phyloP scores from a whole-genome alignment of 495 filamentous ascomycete genomes.

The Neurospora intermedia region DNA sequence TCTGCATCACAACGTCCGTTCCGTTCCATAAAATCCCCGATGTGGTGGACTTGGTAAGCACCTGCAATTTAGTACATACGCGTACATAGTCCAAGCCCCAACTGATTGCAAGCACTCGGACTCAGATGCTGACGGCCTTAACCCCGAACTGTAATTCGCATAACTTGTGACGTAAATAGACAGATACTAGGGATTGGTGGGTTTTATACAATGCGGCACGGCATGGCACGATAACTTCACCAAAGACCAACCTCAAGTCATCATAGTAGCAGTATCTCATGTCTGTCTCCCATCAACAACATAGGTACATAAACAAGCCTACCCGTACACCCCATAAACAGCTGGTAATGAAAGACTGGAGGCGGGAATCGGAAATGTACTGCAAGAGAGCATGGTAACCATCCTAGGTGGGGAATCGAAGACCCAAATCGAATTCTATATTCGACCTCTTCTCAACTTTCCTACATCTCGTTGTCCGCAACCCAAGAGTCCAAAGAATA shows the following conservation, averaged over 20 bases:
- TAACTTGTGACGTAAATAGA: neutral
- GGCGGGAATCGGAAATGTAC: too few relatives aligned
- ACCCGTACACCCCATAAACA: neutral
- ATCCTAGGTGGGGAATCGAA: neutral
- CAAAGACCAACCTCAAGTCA: neutral
- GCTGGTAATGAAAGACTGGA: too few relatives aligned
- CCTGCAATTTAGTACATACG: neutral
- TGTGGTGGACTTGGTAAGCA: neutral
- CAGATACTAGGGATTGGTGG: neutral
- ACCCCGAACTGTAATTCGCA: neutral
- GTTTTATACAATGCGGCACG: neutral
- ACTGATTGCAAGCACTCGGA: neutral
- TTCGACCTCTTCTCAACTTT: neutral
- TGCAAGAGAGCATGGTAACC: too few relatives aligned
- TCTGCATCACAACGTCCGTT: neutral
- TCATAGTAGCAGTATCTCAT: neutral
- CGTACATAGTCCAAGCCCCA: neutral
- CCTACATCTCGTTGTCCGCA: neutral
- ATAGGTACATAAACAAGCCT: neutral
- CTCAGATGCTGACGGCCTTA: neutral
- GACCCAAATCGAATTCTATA: neutral
- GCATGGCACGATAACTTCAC: neutral
- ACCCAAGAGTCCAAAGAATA: neutral
- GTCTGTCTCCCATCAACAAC: neutral
- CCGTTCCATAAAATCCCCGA: neutral